phyloP scores from a whole-genome alignment of 306 rosid species.

The Cotoneaster glaucophyllus region DNA sequence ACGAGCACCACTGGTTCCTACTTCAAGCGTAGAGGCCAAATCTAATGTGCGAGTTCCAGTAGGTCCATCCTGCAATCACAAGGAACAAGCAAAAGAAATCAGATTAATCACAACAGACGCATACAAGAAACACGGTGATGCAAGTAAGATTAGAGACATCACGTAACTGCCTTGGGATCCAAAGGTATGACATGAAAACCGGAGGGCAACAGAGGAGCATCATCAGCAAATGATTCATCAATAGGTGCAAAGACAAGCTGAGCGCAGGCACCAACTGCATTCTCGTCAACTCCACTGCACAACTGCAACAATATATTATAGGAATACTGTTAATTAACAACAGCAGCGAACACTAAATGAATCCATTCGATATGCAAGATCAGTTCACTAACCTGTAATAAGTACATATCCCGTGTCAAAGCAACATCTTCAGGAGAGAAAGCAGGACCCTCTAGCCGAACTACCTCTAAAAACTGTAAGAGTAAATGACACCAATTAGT shows the following conservation, averaged over 20 bases:
- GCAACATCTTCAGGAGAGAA: conserved; percentile 84
- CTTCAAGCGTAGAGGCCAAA: conserved; percentile 89
- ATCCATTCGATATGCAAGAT: neutral
- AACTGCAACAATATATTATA: conserved; percentile 40
- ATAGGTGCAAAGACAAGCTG: conserved; percentile 97
- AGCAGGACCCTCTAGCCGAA: conserved; percentile 95
- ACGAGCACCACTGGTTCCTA: conserved; percentile 58
- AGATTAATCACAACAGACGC: neutral
- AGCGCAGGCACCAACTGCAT: conserved; percentile 82
- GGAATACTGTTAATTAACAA: neutral
- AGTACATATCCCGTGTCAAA: conserved; percentile 83
- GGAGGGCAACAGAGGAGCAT: conserved; percentile 81
- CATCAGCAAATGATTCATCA: conserved; percentile 94
- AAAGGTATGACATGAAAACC: conserved; percentile 92
- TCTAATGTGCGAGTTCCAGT: conserved; percentile 68
- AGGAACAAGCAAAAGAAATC: conserved; percentile 2
- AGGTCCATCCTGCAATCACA: conserved; percentile 52
- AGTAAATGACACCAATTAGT: neutral
- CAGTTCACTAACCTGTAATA: conserved; percentile 53
- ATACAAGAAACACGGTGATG: neutral
- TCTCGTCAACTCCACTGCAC: conserved; percentile 90
- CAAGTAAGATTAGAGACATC: neutral
- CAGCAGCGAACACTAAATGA: neutral
- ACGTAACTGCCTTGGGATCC: conserved; percentile 81
- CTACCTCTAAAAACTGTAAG: conserved; percentile 80